Evolutionary conservation across 116 monocot species (phyloP), one percentile per base, ranked within the genome.

Genomic region (Zostera marina): DNA sequence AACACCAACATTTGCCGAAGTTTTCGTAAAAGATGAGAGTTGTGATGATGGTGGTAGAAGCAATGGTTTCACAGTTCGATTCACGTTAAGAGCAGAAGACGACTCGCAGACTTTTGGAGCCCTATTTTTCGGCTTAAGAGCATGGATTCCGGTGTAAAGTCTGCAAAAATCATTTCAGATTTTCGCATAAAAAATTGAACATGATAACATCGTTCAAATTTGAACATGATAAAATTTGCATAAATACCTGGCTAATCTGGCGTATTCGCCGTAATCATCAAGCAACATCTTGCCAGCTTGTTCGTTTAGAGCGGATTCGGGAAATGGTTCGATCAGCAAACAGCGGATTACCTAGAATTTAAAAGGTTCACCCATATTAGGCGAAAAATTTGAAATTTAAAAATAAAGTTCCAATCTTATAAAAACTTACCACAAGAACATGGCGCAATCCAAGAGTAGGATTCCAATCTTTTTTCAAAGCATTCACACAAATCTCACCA

Each of bases 401-500:
- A 17, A 58, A 17, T 40, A 16, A 40, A 40, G n/a, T 20, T 40
- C 10, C 41, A 12, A 32, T 38, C 2, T 39, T 9, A 58, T 19
- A n/a, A 15, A 0, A 58, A 65, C 76, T 66, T 80, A 84, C 84
- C 59, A 80, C 59, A 46, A 84, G 64, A 52, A 84, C 67, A 67
- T 84, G 80, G 40, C 68, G 58, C 60, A 85, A 69, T 21, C 80
- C 85, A 67, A 75, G 75, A 53, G 70, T 67, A 21, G 85, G 85
- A 65, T 75, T 85, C 85, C 85, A 85, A 41, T 85, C 78, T 73
- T 78, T 85, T 49, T 85, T 85, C 57, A 85, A 59, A 19, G 85
- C 81, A 68, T 85, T 85, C 39, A 85, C 78, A 70, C 85, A 85
- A 41, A 81, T 81, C 60, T 81, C 78, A 32, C 81, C 81, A 72